phyloP scores from a whole-genome alignment of 225 moss, liverwort and hornwort genomes.

The Marchantia paleacea region DNA sequence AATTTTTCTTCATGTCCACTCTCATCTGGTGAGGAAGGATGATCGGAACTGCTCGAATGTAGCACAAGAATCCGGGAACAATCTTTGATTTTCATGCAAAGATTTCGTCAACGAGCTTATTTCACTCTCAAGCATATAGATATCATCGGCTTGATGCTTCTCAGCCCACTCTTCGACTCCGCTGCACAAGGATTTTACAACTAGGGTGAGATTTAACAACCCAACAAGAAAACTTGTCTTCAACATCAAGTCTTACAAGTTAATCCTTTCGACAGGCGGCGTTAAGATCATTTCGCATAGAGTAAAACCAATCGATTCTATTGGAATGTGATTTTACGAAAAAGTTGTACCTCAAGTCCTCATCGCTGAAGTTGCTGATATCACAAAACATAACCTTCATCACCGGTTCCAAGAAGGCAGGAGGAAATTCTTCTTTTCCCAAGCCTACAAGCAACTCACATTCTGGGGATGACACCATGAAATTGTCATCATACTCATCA shows the following conservation, averaged over 20 bases:
- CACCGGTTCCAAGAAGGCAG: conserved; percentile 54
- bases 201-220: no score
- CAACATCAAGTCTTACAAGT: no score
- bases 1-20: background rate
- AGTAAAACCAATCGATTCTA: no score
- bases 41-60: conserved; percentile 61
- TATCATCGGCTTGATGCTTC: conserved; percentile 61
- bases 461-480: conserved; percentile 13
- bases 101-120: conserved; percentile 44
- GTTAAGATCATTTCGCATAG: no score
- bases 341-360: conserved; percentile 53
- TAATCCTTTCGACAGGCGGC: no score
- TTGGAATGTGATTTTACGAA: no score
- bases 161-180: conserved; percentile 56
- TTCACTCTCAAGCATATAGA: conserved; percentile 73
- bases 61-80: conserved; percentile 66
- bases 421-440: conserved; percentile 24
- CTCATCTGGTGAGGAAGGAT: conserved; percentile 63
- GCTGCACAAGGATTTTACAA: conserved; percentile 10
- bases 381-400: conserved; percentile 73
- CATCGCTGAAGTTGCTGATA: conserved; percentile 44
- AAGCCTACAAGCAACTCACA: conserved; percentile 13
- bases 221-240: no score
- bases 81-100: conserved; percentile 53
- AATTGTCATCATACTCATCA: background rate